These are phyloP conservation scores for Yamadazyma triangularis DNA, from an alignment of 1,139 yeast genomes.

Conservation along the genomic window DNA sequence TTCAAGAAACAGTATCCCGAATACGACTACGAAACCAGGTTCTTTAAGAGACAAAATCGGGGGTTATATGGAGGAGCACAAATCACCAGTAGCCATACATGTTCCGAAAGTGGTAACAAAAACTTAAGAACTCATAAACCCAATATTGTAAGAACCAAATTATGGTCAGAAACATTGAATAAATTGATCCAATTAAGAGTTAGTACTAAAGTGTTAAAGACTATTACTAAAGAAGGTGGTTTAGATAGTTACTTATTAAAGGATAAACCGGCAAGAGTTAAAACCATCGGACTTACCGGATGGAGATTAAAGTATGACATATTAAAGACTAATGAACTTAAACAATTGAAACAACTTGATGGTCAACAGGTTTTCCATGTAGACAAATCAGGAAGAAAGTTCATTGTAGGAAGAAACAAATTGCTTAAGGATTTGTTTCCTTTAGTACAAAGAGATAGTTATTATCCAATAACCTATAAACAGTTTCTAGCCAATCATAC, in stretches of 20 bases:
- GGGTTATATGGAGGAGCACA: conserved; percentile 91
- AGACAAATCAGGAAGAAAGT: conserved; percentile 43
- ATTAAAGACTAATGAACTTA: conserved; percentile 31
- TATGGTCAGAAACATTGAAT: conserved; percentile 82
- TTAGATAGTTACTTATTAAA: conserved; percentile 81
- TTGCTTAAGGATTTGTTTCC: conserved; percentile 53
- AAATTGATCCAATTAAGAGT: conserved; percentile 53
- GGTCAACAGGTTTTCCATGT: conserved; percentile 40
- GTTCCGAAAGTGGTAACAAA: conserved; percentile 73
- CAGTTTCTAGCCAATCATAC: conserved; percentile 26
- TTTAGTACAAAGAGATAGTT: conserved; percentile 44
- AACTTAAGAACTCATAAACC: conserved; percentile 77
- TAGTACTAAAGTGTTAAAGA: conserved; percentile 78
- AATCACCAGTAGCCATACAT: conserved; percentile 69
- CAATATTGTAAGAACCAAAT: conserved; percentile 65
- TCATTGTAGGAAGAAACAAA: conserved; percentile 62
- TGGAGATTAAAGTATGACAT: conserved; percentile 84
- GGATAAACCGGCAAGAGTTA: conserved; percentile 82
- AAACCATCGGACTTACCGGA: conserved; percentile 88
- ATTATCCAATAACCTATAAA: conserved; percentile 40
- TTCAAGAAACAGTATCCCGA: conserved; percentile 56
- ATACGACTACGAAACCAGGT: conserved; percentile 73
- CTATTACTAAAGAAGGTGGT: conserved; percentile 92
- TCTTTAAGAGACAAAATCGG: conserved; percentile 78
- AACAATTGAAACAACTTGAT: conserved; percentile 21